Base-by-base conservation (phyloP, 2,329 filamentous ascomycete genomes). In the Paraphoma chrysanthemicola region DNA sequence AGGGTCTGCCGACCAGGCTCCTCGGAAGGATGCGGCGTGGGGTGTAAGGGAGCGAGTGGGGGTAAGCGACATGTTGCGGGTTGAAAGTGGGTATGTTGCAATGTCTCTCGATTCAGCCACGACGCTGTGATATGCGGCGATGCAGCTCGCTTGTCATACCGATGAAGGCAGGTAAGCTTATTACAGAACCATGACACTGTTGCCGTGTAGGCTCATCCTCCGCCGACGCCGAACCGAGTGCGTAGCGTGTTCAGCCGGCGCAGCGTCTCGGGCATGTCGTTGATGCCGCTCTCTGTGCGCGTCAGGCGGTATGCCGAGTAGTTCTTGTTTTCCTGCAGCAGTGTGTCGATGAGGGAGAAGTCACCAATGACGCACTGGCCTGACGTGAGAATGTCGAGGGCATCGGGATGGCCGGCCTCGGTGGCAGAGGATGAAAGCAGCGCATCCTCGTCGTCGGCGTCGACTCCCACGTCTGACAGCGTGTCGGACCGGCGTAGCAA, bases 291-390 rank as follows among this genome's bases (percentile, higher is more conserved):
- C 28, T 74, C 71, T 28, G 67, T 51, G 54, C 56, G 70, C 59
- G 62, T 70, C 49, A 69, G 57, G 36, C 71, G 70, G 57, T 69
- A 72, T 7, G 69, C 71, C 46, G 73, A 64, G 56, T 77, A 78
- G 47, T 77, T 68, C 54, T 67, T 63, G 57, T 80, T 74, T 53
- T 81, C 78, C 38, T 80, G 76, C 7, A 75, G 70, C 31, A 81
- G 62, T 0, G 79, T 79, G 54, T 78, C 73, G 49, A 74, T 58
- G 28, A 82, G 53, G 48, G 78, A 70, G 48, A 82, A 72, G 54
- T 82, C 77, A 2, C 76, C 79, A 54, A 82, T 70, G 11, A 81
- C 70, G 53, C 79, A 79, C 59, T 82, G 79, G 11, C 81, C 81
- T 7, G 79, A 80, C 55, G 77, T 76, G 60, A 82, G 79, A 30